Percentiles rank a stretch among this genome's conserved stretches.
These are phyloP conservation scores for Kitagawia praeruptora DNA, from an alignment of 129 eudicot genomes.

Conservation along the genomic window DNA sequence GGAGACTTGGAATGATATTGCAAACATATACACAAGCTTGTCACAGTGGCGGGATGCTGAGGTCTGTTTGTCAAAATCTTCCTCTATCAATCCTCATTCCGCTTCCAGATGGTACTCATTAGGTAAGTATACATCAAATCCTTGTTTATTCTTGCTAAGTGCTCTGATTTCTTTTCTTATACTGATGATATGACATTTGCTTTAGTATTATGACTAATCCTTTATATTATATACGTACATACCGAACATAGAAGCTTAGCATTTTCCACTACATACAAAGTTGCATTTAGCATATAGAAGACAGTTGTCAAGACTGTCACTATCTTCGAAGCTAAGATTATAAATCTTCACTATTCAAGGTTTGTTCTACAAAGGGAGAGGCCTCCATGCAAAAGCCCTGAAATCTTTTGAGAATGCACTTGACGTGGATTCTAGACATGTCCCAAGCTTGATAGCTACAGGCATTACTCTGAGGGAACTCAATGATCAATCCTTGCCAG, in stretches of 20 bases:
- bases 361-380: constrained; percentile 63
- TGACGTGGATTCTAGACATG: constrained; percentile 72
- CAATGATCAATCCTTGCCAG: constrained; percentile 43
- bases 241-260: neutral
- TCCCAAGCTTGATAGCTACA: constrained; percentile 84
- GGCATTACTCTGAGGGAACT: constrained; percentile 46
- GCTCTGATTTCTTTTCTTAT: neutral
- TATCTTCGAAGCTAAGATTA: neutral
- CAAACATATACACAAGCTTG: too few species aligned
- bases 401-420: constrained; percentile 61
- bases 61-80: too few species aligned
- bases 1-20: constrained; percentile 97
- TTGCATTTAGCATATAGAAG: neutral
- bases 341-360: constrained; percentile 34
- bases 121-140: neutral
- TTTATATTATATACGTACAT: too few species aligned
- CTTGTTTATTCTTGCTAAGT: neutral
- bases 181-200: neutral
- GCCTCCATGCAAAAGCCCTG: constrained; percentile 63
- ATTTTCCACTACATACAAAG: too few species aligned
- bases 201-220: neutral
- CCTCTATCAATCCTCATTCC: too few species aligned
- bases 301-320: neutral
- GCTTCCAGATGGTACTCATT: too few species aligned
- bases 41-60: too few species aligned